A percentile compares a stretch with the other conserved stretches of the same genome.
These are phyloP conservation scores for Melaleuca quinquenervia DNA, from an alignment of 345 rosid species.

Conservation along the genomic window DNA sequence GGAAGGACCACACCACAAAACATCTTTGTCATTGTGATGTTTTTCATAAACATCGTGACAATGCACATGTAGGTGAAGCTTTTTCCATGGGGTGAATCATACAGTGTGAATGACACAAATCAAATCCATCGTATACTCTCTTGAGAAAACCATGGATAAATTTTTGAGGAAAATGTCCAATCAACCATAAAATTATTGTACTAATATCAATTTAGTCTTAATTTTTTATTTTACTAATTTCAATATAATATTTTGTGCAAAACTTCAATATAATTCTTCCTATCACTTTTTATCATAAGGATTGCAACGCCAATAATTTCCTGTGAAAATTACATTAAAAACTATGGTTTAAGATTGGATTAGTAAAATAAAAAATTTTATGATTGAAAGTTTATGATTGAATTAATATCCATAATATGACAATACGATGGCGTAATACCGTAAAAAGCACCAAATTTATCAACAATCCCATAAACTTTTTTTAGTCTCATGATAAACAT, in stretches of 20 bases:
- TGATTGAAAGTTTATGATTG: neutral
- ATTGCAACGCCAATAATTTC: neutral
- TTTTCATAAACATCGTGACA: neutral
- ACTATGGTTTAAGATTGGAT: fast-evolving
- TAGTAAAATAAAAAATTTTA: neutral
- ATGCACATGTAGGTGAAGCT: neutral
- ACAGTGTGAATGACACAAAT: neutral
- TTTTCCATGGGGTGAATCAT: too few species aligned
- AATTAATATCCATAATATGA: fast-evolving
- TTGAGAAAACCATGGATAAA: neutral
- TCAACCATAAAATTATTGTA: neutral
- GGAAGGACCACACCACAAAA: neutral
- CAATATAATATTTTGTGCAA: fast-evolving
- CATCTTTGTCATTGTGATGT: neutral
- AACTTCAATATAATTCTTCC: neutral
- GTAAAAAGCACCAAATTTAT: too few species aligned
- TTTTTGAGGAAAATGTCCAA: neutral
- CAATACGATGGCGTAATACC: too few species aligned
- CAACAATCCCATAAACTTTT: too few species aligned
- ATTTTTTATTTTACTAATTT: neutral
- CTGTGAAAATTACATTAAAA: neutral
- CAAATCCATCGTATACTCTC: neutral
- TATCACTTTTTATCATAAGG: fast-evolving
- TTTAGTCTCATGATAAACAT: too few species aligned
- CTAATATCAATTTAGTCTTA: fast-evolving